Conservation (phyloP, 2,329 filamentous ascomycete species). For the Beauveria sp. region DNA sequence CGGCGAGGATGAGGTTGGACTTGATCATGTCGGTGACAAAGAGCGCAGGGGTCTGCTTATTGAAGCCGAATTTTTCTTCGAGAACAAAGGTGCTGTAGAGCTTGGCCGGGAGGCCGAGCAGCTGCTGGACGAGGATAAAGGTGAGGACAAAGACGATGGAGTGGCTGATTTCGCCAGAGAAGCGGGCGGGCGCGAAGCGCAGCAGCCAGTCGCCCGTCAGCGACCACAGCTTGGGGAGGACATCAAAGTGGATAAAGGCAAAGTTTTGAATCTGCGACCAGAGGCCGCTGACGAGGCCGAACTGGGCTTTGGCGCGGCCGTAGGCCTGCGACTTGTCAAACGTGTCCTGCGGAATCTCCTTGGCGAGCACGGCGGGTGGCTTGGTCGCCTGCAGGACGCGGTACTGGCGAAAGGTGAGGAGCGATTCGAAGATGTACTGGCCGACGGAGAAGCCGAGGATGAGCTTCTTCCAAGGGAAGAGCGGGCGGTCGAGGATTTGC, state of each 20-base stretch:
- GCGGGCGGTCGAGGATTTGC: conserved; percentile 77
- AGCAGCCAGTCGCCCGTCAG: conserved; percentile 69
- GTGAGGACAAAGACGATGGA: conserved; percentile 86
- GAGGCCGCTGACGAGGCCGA: conserved; percentile 70
- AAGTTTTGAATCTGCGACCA: conserved; percentile 85
- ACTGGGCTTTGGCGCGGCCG: conserved; percentile 91
- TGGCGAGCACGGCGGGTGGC: conserved; percentile 77
- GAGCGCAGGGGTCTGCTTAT: conserved; percentile 87
- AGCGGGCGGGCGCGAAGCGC: conserved; percentile 65
- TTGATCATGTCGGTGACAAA: conserved; percentile 91
- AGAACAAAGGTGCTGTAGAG: conserved; percentile 94
- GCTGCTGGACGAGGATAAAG: conserved; percentile 74
- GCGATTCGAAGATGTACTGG: conserved; percentile 84
- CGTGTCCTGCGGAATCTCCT: conserved; percentile 81
- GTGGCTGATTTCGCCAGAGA: conserved; percentile 88
- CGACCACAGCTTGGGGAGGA: conserved; percentile 85
- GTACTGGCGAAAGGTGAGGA: conserved; percentile 86
- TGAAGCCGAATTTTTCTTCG: conserved; percentile 96
- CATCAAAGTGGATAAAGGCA: conserved; percentile 80
- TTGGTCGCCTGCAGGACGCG: conserved; percentile 71
- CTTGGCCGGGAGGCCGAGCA: conserved; percentile 69
- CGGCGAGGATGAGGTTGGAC: conserved; percentile 72
- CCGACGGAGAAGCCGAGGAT: conserved; percentile 90
- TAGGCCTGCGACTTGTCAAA: conserved; percentile 97
- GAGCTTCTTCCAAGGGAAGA: conserved; percentile 96